phyloP scores from a whole-genome alignment of 768 basidiomycete species.

The Kwoniella sp. region DNA sequence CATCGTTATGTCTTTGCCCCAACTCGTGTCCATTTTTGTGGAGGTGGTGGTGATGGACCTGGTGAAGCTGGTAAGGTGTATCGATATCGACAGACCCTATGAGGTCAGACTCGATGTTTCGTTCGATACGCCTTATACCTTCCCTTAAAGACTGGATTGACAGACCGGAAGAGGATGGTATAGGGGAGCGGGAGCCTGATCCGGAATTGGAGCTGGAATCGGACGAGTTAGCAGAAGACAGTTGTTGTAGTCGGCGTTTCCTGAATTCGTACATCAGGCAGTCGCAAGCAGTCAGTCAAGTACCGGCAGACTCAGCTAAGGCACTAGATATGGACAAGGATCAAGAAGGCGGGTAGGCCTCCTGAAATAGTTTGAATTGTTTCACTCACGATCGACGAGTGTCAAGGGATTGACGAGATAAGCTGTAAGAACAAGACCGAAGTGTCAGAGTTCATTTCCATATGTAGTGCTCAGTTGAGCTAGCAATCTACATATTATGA shows the following conservation, averaged over 20 bases:
- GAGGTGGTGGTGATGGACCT: background rate
- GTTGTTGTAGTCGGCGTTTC: slow-evolving; percentile 27
- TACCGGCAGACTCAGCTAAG: too few species aligned
- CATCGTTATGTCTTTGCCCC: background rate
- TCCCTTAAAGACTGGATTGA: slow-evolving; percentile 33
- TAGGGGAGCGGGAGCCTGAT: slow-evolving; percentile 3
- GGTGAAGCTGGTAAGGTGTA: slow-evolving; percentile 10
- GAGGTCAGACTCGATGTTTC: slow-evolving; percentile 34
- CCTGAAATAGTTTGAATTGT: too few species aligned
- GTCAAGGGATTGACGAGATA: slow-evolving; percentile 32
- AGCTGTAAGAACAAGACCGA: slow-evolving; percentile 9
- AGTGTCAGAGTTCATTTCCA: background rate
- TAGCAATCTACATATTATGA: background rate
- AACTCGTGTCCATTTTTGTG: background rate
- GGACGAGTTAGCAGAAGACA: slow-evolving; percentile 20
- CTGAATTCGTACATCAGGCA: slow-evolving; percentile 1
- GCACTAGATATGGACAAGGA: too few species aligned
- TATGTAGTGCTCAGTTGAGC: too few species aligned
- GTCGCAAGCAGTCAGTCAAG: too few species aligned
- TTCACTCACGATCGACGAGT: slow-evolving; percentile 34
- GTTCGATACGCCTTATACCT: slow-evolving; percentile 36
- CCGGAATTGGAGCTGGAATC: background rate
- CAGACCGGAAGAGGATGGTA: slow-evolving; percentile 24
- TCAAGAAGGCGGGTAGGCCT: too few species aligned
- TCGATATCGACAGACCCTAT: slow-evolving; percentile 28